These are phyloP conservation scores for Dactylella cylindrospora DNA, from an alignment of 2,329 filamentous ascomycete species.

Conservation along the genomic window DNA sequence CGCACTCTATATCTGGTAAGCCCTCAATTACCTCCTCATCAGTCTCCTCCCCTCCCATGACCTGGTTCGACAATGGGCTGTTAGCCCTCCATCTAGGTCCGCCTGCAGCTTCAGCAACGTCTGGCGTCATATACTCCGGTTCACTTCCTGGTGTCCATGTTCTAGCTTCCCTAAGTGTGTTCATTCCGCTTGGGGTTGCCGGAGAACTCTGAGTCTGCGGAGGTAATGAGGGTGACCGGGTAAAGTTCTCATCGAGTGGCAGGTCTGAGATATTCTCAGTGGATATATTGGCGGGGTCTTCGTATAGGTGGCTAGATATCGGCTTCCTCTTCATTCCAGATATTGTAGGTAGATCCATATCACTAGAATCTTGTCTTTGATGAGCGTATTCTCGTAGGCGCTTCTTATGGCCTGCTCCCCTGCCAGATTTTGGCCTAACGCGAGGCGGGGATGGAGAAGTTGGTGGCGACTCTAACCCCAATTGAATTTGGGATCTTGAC, in stretches of 20 bases:
- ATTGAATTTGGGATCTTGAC: constrained; percentile 30
- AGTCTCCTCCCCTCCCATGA: constrained; percentile 18
- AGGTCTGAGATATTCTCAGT: constrained; percentile 17
- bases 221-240: constrained; percentile 9
- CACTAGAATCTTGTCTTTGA: constrained; percentile 36
- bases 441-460: constrained; percentile 37
- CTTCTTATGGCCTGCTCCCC: constrained; percentile 8
- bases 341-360: constrained; percentile 17
- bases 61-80: constrained; percentile 23
- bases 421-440: constrained; percentile 4
- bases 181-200: constrained; percentile 43
- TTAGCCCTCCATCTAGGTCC: constrained; percentile 37
- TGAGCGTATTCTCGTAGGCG: constrained; percentile 24
- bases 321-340: constrained; percentile 6
- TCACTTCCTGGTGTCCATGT: constrained; percentile 39
- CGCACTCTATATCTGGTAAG: constrained; percentile 21
- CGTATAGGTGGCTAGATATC: constrained; percentile 30
- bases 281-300: constrained; percentile 2
- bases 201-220: constrained; percentile 45
- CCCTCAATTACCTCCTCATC: constrained; percentile 22
- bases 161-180: constrained; percentile 26
- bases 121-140: constrained; percentile 33
- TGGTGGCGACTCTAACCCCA: constrained; percentile 43
- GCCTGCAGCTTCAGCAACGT: constrained; percentile 26
- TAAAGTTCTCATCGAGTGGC: constrained; percentile 11